Conservation (phyloP, 140 eudicot genomes). For the Erigeron philadelphicus region DNA sequence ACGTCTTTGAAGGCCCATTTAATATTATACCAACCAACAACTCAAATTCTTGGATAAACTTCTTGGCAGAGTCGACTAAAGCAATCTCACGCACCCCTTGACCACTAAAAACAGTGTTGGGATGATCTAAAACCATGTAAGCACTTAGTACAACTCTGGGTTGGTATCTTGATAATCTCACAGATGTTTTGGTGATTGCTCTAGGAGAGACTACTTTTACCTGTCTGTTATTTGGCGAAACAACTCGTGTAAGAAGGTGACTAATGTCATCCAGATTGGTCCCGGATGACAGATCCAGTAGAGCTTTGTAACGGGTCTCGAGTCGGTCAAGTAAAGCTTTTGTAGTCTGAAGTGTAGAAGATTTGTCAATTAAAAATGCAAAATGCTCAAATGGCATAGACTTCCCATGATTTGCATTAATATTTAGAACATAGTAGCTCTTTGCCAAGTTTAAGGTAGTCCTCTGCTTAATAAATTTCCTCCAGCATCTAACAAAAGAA, state of each 20-base stretch:
- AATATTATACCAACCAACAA: slow-evolving; percentile 50
- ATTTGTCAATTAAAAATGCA: slow-evolving; percentile 58
- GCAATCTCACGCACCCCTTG: slow-evolving; percentile 75
- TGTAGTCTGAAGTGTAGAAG: slow-evolving; percentile 51
- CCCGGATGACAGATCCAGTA: slow-evolving; percentile 27
- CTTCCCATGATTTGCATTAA: slow-evolving; percentile 41
- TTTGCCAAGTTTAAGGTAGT: slow-evolving; percentile 61
- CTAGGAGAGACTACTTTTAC: slow-evolving; percentile 6
- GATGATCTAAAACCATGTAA: slow-evolving; percentile 89
- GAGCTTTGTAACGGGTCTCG: slow-evolving; percentile 53
- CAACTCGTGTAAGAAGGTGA: slow-evolving; percentile 90
- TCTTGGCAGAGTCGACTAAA: slow-evolving; percentile 65
- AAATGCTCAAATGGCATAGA: slow-evolving; percentile 82
- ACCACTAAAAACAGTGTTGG: slow-evolving; percentile 83
- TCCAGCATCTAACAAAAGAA: slow-evolving; percentile 69
- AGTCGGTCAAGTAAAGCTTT: slow-evolving; percentile 84
- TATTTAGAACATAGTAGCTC: slow-evolving; percentile 50
- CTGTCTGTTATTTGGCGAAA: slow-evolving; percentile 35
- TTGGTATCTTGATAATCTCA: slow-evolving; percentile 66
- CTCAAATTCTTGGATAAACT: slow-evolving; percentile 69
- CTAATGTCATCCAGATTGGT: slow-evolving; percentile 47
- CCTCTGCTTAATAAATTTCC: slow-evolving; percentile 44
- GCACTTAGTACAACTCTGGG: slow-evolving; percentile 83
- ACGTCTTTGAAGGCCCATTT: slow-evolving; percentile 39
- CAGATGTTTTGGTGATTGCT: slow-evolving; percentile 39